Percentiles rank a stretch among this genome's conserved stretches.
Evolutionary conservation across 371 early-diverging fungal species (phyloP).

Genomic region (Lichtheimia ramosa): DNA sequence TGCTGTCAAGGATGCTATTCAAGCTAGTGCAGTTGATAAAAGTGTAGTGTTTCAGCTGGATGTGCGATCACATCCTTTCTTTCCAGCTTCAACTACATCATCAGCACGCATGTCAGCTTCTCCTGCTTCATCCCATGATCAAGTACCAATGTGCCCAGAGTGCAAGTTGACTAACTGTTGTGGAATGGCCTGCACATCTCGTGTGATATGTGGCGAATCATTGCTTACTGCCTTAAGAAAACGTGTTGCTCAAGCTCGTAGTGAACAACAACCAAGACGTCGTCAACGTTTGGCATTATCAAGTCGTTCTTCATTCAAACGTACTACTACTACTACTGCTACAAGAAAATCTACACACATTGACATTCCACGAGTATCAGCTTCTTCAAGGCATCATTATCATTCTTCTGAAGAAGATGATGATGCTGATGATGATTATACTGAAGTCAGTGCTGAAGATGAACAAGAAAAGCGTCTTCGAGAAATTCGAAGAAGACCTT

Average conservation of each 20-base stretch:
- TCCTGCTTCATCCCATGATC: slow-evolving; percentile 4
- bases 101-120: background rate
- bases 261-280: slow-evolving; percentile 3
- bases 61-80: slow-evolving; percentile 19
- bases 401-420: slow-evolving; percentile 6
- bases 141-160: slow-evolving; percentile 3
- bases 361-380: slow-evolving; percentile 8
- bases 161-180: slow-evolving; percentile 10
- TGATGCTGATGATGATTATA: slow-evolving; percentile 11
- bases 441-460: background rate
- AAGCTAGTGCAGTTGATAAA: slow-evolving; percentile 27
- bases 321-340: background rate
- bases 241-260: slow-evolving; percentile 28
- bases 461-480: background rate
- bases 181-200: slow-evolving; percentile 25
- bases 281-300: slow-evolving; percentile 20
- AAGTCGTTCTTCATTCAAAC: slow-evolving; percentile 5
- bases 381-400: background rate
- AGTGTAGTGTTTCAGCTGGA: slow-evolving; percentile 44
- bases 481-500: background rate
- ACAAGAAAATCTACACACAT: slow-evolving; percentile 11
- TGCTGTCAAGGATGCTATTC: slow-evolving; percentile 27
- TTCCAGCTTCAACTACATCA: slow-evolving; percentile 10
- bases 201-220: slow-evolving; percentile 38
- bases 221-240: slow-evolving; percentile 31